A percentile compares a stretch with the other conserved stretches of the same genome.
Evolutionary conservation across 306 rosid genomes (phyloP).

Genomic region (Dryas drummondii): DNA sequence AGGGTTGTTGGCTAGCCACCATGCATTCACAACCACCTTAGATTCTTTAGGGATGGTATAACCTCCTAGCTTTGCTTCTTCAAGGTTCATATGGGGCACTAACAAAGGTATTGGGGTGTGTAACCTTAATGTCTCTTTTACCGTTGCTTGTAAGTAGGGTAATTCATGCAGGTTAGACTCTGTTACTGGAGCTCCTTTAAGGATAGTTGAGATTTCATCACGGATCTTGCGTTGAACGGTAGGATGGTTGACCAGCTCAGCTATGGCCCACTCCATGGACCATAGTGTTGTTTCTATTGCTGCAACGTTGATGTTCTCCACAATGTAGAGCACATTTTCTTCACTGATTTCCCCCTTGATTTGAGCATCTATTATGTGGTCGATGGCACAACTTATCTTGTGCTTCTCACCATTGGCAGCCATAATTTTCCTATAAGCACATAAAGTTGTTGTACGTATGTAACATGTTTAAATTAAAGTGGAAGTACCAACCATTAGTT

Average conservation of each 20-base stretch:
- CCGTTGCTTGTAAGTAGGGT: slow-evolving; percentile 70
- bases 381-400: slow-evolving; percentile 74
- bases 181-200: slow-evolving; percentile 49
- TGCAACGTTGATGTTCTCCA: slow-evolving; percentile 78
- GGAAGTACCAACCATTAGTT: neutral
- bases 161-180: slow-evolving; percentile 63
- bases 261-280: slow-evolving; percentile 95
- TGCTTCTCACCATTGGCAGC: slow-evolving; percentile 63
- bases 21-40: slow-evolving; percentile 81
- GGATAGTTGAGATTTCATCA: slow-evolving; percentile 55
- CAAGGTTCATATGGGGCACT: slow-evolving; percentile 93
- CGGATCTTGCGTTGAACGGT: slow-evolving; percentile 58
- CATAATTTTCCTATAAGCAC: slow-evolving; percentile 51
- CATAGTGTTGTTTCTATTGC: slow-evolving; percentile 85
- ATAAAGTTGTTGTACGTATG: neutral
- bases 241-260: slow-evolving; percentile 77
- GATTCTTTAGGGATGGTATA: slow-evolving; percentile 70
- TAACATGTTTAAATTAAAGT: neutral
- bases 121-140: slow-evolving; percentile 71
- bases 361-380: slow-evolving; percentile 78
- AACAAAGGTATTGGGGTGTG: slow-evolving; percentile 75
- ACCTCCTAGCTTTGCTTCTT: slow-evolving; percentile 72
- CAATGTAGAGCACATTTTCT: slow-evolving; percentile 73
- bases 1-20: slow-evolving; percentile 90
- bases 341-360: slow-evolving; percentile 76